Base-by-base conservation (phyloP, 768 basidiomycete genomes). In the Grammothele lineata region DNA sequence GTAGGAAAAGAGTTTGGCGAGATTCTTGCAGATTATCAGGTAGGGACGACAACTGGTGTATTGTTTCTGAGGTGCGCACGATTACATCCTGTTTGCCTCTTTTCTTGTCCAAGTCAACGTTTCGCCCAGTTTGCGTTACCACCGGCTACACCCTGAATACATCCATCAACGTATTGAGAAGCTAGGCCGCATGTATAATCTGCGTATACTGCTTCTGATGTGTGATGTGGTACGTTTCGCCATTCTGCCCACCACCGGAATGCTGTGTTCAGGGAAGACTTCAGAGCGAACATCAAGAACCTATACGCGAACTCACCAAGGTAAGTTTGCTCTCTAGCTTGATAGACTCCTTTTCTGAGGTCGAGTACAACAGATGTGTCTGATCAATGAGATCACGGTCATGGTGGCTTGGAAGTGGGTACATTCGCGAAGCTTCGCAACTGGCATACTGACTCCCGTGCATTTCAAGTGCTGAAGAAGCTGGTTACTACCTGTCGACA, bases 61-160 rank as follows among this genome's bases (percentile, higher is more conserved):
- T 67, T 99, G 19, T 99, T 87, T 62, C 77, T 99, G 45, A 95
- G 92, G 96, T 87, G 34, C 47, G 56, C 57, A 30, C 25, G 17
- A 9, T 25, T 2, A 27, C 30, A 48, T 18, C 17, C 42, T n/a
- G n/a, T n/a, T n/a, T n/a, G n/a, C n/a, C n/a, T n/a, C n/a, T n/a
- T n/a, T n/a, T n/a, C n/a, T n/a, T n/a, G n/a, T n/a, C n/a, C n/a
- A n/a, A n/a, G n/a, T n/a, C n/a, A 37, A 18, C 47, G 15, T 15
- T 18, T 8, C 8, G 25, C 17, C 18, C 50, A 97, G 96, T 62
- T 64, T 98, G 55, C 87, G 83, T 59, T 98, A 98, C 57, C 94
- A 98, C 59, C 87, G 94, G 41, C 77, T 99, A 12, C 96, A 98
- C 65, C 96, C 96, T 12, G 96, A 98, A 65, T 99, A 99, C 63